Evolutionary conservation across 2,329 filamentous ascomycete genomes (phyloP).

Genomic region (Fusarium verticillioides): DNA sequence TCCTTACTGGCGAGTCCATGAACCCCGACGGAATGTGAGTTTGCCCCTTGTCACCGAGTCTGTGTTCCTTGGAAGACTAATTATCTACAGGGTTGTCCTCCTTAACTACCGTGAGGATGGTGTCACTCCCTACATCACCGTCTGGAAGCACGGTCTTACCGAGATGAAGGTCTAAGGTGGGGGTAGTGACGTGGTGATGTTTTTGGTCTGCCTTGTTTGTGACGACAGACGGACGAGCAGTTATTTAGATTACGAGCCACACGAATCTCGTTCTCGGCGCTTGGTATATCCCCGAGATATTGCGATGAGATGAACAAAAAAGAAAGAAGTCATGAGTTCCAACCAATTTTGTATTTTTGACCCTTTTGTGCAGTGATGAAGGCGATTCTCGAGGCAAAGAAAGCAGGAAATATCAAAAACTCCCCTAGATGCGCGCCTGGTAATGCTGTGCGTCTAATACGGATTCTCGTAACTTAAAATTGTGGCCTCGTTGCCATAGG

Average conservation of each 20-base stretch:
- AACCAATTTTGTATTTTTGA: slow-evolving; percentile 11
- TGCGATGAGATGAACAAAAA: slow-evolving; percentile 42
- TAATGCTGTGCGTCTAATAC: slow-evolving; percentile 13
- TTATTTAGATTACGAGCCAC: slow-evolving; percentile 40
- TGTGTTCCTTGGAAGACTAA: neutral
- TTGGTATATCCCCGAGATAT: slow-evolving; percentile 38
- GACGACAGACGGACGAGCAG: slow-evolving; percentile 34
- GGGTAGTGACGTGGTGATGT: slow-evolving; percentile 21
- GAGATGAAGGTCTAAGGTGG: slow-evolving; percentile 87
- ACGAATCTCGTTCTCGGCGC: slow-evolving; percentile 38
- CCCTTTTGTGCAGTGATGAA: slow-evolving; percentile 1
- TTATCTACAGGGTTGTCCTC: slow-evolving; percentile 75
- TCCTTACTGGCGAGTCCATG: slow-evolving; percentile 93
- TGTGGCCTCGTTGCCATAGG: slow-evolving; percentile 63
- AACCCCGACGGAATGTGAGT: slow-evolving; percentile 92
- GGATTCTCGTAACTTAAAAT: slow-evolving; percentile 48
- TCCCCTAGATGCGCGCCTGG: slow-evolving; percentile 18
- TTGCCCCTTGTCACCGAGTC: neutral
- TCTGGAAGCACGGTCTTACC: slow-evolving; percentile 95
- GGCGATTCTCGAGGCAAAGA: neutral
- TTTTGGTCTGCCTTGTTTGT: slow-evolving; percentile 26
- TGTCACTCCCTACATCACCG: slow-evolving; percentile 84
- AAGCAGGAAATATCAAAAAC: slow-evolving; percentile 1
- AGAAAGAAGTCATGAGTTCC: slow-evolving; percentile 34
- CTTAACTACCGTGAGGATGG: slow-evolving; percentile 99